Evolutionary conservation across 495 filamentous ascomycete species (phyloP).

Genomic region (Hypoxylon crocopeplum): DNA sequence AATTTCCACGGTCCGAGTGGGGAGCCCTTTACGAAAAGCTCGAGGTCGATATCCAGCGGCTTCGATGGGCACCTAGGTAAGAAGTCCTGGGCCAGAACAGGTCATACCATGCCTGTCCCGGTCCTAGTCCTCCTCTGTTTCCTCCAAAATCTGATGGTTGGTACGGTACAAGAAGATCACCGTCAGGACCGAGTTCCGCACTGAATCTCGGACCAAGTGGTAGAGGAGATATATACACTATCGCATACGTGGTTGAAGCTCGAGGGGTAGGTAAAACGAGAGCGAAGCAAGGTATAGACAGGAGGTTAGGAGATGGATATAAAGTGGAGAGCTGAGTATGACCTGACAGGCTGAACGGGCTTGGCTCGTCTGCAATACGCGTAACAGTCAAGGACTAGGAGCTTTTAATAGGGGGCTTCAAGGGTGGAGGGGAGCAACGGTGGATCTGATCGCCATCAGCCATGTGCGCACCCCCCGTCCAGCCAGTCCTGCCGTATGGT

Average conservation of each 20-base stretch:
- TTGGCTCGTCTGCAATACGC: constrained; percentile 24
- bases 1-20: constrained; percentile 16
- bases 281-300: not conserved
- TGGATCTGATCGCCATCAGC: constrained; percentile 33
- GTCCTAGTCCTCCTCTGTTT: not conserved
- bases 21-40: constrained; percentile 16
- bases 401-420: constrained; percentile 13
- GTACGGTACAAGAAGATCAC: not conserved
- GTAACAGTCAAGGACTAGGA: constrained; percentile 16
- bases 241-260: constrained; percentile 1
- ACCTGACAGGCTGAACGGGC: constrained; percentile 30
- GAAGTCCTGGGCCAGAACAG: constrained; percentile 3
- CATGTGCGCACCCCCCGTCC: constrained; percentile 30
- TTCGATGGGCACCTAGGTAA: constrained; percentile 12
- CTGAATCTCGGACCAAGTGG: not conserved
- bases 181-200: constrained; percentile 2
- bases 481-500: no score
- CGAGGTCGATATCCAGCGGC: constrained; percentile 10
- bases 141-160: not conserved
- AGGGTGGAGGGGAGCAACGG: constrained; percentile 1
- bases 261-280: not conserved
- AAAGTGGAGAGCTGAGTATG: constrained; percentile 37
- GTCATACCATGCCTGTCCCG: constrained; percentile 17
- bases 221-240: not conserved
- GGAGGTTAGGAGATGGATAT: constrained; percentile 21